phyloP scores from a whole-genome alignment of 208 protist species.

The Trypanosoma scelopori region DNA sequence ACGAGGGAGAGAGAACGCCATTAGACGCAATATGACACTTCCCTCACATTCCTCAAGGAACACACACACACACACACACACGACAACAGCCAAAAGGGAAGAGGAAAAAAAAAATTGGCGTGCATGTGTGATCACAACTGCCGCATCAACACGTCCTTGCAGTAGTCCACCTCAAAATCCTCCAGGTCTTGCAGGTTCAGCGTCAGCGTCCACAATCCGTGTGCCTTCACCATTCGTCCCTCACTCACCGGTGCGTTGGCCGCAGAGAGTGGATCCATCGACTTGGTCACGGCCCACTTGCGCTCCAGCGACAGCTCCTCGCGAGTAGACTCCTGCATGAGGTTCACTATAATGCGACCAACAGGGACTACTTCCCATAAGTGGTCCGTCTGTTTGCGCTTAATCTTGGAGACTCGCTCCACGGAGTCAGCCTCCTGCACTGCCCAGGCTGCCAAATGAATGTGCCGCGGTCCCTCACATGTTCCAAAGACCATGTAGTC shows the following conservation, averaged over 20 bases:
- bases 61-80: background rate
- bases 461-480: conserved; percentile 84
- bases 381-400: conserved; percentile 74
- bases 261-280: conserved; percentile 77
- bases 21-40: background rate
- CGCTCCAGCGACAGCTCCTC: conserved; percentile 81
- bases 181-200: conserved; percentile 90
- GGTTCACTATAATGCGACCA: conserved; percentile 85
- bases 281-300: conserved; percentile 84
- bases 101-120: conserved; percentile 18
- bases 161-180: conserved; percentile 92
- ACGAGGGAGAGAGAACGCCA: background rate
- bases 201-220: conserved; percentile 89
- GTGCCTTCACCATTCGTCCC: conserved; percentile 66
- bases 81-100: no score
- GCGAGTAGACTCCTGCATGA: conserved; percentile 81
- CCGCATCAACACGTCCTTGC: conserved; percentile 80
- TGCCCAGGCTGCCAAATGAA: conserved; percentile 88
- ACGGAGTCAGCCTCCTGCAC: conserved; percentile 81
- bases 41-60: background rate
- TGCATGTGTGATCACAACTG: conserved; percentile 39
- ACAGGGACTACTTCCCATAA: conserved; percentile 87
- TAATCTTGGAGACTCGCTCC: conserved; percentile 74
- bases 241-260: conserved; percentile 87
- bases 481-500: conserved; percentile 90